Evolutionary conservation across 75 land plant genomes (phyloP), one percentile per base, ranked within the genome.

Genomic region (Picea sitchensis): DNA sequence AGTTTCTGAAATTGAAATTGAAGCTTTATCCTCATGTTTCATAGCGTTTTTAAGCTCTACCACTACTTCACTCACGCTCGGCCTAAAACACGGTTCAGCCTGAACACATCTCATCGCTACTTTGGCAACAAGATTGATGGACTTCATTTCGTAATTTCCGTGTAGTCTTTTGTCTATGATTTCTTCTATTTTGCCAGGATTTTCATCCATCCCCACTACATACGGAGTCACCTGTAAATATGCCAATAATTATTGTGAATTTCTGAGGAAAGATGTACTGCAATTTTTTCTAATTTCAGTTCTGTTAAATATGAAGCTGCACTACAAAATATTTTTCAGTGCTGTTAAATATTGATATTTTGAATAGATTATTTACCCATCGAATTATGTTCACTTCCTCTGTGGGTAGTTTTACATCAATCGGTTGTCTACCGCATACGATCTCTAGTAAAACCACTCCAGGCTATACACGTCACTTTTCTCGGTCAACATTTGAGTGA

Each of bases 91-190:
- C n/a, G 80, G 77, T 26, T 57, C 60, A 32, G 36, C 26, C 20
- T n/a, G 60, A 20, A 77, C 69, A 74, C 86, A 86, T 51, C 75
- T 76, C 17, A 81, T 61, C 14, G 88, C 86, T 36, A 84, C 0
- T 17, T 80, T 82, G 12, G 14, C 74, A 0, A 81, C 82, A 17
- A 64, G 81, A 41, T 34, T 36, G 4, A 72, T 34, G 4, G 84
- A 83, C 14, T 79, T 75, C 8, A 23, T 30, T 17, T 76, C 63
- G 51, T 80, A 84, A 9, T 58, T 47, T 4, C 36, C 6, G 1
- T 5, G 30, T n/a, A 81, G 2, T 11, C 34, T 14, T 4, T 18
- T 81, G 56, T 60, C 81, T 30, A 76, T 41, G 12, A 81, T 59
- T n/a, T 58, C 69, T 78, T 11, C 15, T 15, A 76, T 20, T 56